Evolutionary conservation across 768 basidiomycete genomes (phyloP).

Genomic region (Naganishia onofrii): DNA sequence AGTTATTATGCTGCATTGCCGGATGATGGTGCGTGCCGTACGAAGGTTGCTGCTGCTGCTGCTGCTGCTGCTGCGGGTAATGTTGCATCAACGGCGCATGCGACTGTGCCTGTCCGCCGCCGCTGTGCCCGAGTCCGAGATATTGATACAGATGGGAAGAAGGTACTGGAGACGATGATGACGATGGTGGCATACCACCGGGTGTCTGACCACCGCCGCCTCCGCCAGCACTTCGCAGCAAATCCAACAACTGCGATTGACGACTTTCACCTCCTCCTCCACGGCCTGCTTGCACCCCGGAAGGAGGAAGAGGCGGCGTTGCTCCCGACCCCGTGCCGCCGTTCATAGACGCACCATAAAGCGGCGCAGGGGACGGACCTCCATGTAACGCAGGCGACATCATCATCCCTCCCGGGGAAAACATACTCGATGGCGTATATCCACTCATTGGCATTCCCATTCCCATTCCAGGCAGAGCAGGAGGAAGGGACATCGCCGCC

Average conservation of each 20-base stretch:
- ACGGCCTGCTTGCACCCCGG: too few species aligned
- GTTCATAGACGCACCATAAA: not conserved
- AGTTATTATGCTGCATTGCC: conserved; percentile 21
- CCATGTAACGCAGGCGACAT: conserved; percentile 11
- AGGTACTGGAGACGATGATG: not conserved
- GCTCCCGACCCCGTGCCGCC: not conserved
- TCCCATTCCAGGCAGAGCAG: not conserved
- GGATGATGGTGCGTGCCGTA: conserved; percentile 4
- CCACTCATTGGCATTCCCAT: too few species aligned
- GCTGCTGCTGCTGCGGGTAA: not conserved
- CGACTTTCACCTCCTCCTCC: not conserved
- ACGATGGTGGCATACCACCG: not conserved
- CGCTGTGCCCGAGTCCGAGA: conserved; percentile 9
- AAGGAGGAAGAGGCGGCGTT: too few species aligned
- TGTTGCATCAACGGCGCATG: too few species aligned
- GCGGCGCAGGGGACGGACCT: not conserved
- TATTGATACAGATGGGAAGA: not conserved
- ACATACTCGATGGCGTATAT: not conserved
- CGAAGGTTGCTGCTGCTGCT: not conserved
- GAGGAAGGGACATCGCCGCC: not conserved
- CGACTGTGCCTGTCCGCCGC: too few species aligned
- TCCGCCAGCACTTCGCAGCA: conserved; percentile 13
- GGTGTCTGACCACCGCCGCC: conserved; percentile 18
- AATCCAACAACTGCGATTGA: conserved; percentile 12
- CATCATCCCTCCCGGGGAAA: conserved; percentile 1